Base-by-base conservation (phyloP, 2,329 filamentous ascomycete genomes). In the Penicillium sp. region DNA sequence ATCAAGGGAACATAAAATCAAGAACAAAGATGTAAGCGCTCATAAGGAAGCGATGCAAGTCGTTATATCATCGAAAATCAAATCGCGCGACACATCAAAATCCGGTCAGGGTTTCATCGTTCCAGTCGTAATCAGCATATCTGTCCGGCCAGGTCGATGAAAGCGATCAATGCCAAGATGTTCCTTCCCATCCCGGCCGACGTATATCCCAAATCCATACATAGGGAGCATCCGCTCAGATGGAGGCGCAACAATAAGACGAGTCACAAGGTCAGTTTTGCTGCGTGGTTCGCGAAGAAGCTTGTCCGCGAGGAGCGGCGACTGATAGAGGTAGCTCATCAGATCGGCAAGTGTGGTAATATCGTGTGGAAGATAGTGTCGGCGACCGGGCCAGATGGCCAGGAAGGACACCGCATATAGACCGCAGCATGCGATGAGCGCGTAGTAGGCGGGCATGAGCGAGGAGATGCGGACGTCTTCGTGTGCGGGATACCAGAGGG, bases 291-390 rank as follows among this genome's bases (percentile, higher is more conserved):
- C 84, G 53, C 87, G 83, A 72, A 97, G 94, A 0, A 89, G 85
- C 10, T 87, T 82, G 69, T 96, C 92, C 5, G 84, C 81, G 1
- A 91, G 79, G 17, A 96, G 79, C 25, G 89, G 88, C 45, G 88
- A 88, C 66, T 88, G 88, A 60, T 90, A 87, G 43, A 94, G 81
- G 72, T 94, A 93, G 70, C 87, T 89, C 66, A 96, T 84, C 22
- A 93, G 81, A 72, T 93, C 91, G 1, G 90, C 90, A 17, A 96
- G 81, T 49, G 85, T 91, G 61, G 83, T 85, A 42, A 90, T 87
- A 5, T 83, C 82, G 71, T 96, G 92, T 0, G 92, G 91, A 1
- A 96, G 83, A 43, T 88, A 86, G 41, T 82, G 79, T 43, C 80
- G 77, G 14, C 90, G 83, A 12, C 80, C 77, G 0, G 89, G 89